Conservation (phyloP, 345 rosid genomes). For the Rhodomyrtus tomentosa region DNA sequence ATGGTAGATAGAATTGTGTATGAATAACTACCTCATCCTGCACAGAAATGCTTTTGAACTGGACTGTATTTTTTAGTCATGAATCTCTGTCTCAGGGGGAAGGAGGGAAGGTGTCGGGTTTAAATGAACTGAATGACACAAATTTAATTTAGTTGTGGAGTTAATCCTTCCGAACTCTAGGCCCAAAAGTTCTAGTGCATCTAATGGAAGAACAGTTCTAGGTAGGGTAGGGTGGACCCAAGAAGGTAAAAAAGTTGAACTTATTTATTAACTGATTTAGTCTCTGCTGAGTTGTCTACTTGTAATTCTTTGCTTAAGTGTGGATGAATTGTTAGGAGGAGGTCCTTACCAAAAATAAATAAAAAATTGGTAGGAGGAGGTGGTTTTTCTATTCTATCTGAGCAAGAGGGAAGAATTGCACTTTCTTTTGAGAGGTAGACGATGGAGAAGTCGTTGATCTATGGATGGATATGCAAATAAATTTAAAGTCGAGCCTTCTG, state of each 20-base stretch:
- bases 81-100: not conserved
- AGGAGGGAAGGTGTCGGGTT: not conserved
- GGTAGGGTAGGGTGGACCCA: not conserved
- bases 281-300: not conserved
- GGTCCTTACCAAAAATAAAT: no score
- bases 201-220: not conserved
- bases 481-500: not conserved
- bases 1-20: not conserved
- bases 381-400: not conserved
- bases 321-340: not conserved
- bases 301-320: not conserved
- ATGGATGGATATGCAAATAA: not conserved
- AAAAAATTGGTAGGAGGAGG: not conserved
- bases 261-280: not conserved
- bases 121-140: not conserved
- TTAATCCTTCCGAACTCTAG: not conserved
- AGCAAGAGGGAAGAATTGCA: not conserved
- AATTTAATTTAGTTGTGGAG: not conserved
- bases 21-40: not conserved
- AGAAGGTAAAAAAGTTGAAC: not conserved
- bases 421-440: not conserved
- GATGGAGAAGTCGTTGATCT: not conserved
- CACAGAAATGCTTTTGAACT: not conserved
- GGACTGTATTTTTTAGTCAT: not conserved
- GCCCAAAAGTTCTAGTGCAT: not conserved